A percentile compares a stretch with the other conserved stretches of the same genome.
Evolutionary conservation across 169 alveolate species (phyloP).

Genomic region (Plasmodium adleri): DNA sequence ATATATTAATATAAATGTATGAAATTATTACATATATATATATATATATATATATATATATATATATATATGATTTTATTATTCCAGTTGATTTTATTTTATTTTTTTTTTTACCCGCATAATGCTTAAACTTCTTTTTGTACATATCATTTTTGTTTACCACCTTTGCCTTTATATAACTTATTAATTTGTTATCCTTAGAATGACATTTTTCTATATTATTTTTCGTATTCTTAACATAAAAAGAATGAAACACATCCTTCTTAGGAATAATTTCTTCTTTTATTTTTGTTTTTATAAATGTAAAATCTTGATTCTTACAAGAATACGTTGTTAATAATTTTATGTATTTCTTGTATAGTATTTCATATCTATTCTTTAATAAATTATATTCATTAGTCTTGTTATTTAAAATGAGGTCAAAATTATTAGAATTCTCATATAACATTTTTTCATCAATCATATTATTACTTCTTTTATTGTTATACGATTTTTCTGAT

Average conservation of each 20-base stretch:
- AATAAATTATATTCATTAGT: conserved; percentile 50
- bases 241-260: conserved; percentile 61
- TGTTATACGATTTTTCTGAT: too few species aligned
- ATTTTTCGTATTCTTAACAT: conserved; percentile 16
- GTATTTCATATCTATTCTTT: conserved; percentile 36
- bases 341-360: conserved; percentile 40
- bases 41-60: neutral
- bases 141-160: conserved; percentile 13
- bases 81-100: neutral
- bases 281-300: conserved; percentile 23
- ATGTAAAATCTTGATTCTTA: conserved; percentile 48
- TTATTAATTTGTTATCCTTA: conserved; percentile 18
- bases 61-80: neutral
- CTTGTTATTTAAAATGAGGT: conserved; percentile 12
- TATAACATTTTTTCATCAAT: neutral
- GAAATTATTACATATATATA: neutral
- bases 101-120: conserved; percentile 13
- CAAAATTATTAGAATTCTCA: neutral
- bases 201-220: neutral
- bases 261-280: conserved; percentile 5
- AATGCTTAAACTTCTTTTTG: conserved; percentile 7
- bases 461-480: too few species aligned
- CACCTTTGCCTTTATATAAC: conserved; percentile 55
- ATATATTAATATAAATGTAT: neutral
- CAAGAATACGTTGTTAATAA: conserved; percentile 15